A percentile compares a stretch with the other conserved stretches of the same genome.
Evolutionary conservation across 371 early-diverging fungal species (phyloP).

Genomic region (Chytridium lagenaria): DNA sequence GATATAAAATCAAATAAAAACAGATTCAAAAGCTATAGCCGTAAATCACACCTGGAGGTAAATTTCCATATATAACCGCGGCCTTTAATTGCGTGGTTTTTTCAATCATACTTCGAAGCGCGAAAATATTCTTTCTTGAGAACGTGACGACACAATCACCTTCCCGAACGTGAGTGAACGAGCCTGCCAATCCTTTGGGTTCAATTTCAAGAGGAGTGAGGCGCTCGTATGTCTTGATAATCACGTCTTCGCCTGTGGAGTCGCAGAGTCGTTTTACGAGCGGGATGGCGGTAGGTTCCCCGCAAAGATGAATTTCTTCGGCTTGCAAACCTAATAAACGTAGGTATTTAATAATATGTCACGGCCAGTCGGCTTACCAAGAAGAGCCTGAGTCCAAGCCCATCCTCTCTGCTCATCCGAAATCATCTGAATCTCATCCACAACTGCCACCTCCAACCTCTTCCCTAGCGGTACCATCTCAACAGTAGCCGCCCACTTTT

Average conservation of each 20-base stretch:
- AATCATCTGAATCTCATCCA: constrained; percentile 98
- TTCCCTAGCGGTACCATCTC: constrained; percentile 82
- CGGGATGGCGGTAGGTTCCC: constrained; percentile 86
- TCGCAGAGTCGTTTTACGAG: constrained; percentile 78
- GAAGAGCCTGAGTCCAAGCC: constrained; percentile 94
- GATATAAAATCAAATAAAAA: constrained; percentile 14
- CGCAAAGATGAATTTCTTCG: constrained; percentile 90
- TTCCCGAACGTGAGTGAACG: constrained; percentile 63
- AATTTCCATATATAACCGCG: constrained; percentile 91
- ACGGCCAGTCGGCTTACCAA: constrained; percentile 53
- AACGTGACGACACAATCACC: constrained; percentile 94
- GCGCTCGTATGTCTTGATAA: constrained; percentile 76
- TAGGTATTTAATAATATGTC: not conserved
- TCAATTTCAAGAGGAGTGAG: constrained; percentile 72
- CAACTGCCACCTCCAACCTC: constrained; percentile 83
- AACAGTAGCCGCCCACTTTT: constrained; percentile 75
- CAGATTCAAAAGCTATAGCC: no score
- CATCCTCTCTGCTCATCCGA: constrained; percentile 86
- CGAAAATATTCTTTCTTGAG: constrained; percentile 80
- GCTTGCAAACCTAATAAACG: constrained; percentile 65
- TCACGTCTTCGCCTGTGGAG: constrained; percentile 76
- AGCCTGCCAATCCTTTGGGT: constrained; percentile 58
- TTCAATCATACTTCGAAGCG: constrained; percentile 78
- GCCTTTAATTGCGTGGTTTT: constrained; percentile 71
- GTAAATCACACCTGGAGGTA: constrained; percentile 82